Base-by-base conservation (phyloP, 129 eudicot genomes). In the Pittosporum tobira region DNA sequence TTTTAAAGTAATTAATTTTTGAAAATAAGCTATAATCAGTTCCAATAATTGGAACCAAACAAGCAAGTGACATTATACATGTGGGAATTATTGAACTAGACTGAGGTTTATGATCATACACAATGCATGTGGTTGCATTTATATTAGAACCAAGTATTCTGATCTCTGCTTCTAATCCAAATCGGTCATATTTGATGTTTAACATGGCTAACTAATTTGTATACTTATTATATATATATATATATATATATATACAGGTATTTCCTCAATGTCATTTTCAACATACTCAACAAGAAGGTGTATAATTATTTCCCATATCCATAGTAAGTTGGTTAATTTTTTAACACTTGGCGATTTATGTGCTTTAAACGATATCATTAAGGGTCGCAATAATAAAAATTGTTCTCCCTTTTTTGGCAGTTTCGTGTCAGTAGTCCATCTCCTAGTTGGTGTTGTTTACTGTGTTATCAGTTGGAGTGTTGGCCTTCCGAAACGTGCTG, bases 231-330 rank as follows among this genome's bases (percentile, higher is more conserved):
- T 62, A 18, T n/a, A n/a, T n/a, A n/a, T n/a, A n/a, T n/a, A n/a
- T n/a, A n/a, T n/a, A n/a, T n/a, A n/a, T n/a, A n/a, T n/a, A n/a
- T 40, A 30, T 70, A 25, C 64, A 76, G 79, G 87, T 81, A 81
- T 40, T 81, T 77, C 75, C 66, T 80, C 24, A 80, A 80, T 72
- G 82, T 80, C 36, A 80, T 80, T 53, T 80, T 80, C 76, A 80
- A 80, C 65, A 80, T 80, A 69, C 82, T 80, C 16, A 80, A 80
- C 82, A 80, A 80, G 73, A 75, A 80, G 57, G 79, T 77, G 53
- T 81, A 81, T 70, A 81, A 77, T 58, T 81, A 81, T 65, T 81
- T 81, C 62, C 88, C 88, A 21, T 81, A 73, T 59, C 88, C 88
- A n/a, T 81, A 81, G 88, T 81, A 77, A 77, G 83, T 76, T 45